Conservation (phyloP, 2,329 filamentous ascomycete genomes). For the Botrytis deweyae region DNA sequence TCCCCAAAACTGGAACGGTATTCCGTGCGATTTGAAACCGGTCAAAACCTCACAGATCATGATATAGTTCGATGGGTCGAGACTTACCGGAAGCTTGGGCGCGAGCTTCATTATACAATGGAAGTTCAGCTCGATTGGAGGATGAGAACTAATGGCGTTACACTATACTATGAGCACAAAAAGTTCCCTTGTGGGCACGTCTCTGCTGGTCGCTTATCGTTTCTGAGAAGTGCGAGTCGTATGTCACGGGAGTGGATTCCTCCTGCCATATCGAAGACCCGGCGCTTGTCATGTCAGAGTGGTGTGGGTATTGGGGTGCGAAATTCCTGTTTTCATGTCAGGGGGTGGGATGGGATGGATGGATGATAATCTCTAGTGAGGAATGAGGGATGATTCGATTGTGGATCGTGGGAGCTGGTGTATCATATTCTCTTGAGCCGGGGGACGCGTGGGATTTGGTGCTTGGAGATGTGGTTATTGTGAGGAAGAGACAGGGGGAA, state of each 20-base stretch:
- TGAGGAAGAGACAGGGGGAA: background rate
- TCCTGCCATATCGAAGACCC: background rate
- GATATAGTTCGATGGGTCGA: background rate
- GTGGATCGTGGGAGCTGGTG: background rate
- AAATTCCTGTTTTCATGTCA: background rate
- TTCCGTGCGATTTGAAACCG: background rate
- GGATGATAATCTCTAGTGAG: background rate
- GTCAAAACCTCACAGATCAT: background rate
- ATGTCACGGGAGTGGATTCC: background rate
- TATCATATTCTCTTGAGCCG: background rate
- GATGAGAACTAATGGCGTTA: background rate
- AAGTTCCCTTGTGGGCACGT: background rate
- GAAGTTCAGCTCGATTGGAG: background rate
- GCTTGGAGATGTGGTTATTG: background rate
- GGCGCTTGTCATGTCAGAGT: background rate
- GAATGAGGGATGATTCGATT: background rate
- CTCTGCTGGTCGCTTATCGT: background rate
- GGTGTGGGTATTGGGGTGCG: background rate
- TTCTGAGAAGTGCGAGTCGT: background rate
- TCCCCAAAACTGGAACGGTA: background rate
- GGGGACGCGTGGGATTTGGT: background rate
- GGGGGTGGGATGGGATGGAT: background rate
- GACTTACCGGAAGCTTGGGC: background rate
- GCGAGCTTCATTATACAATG: background rate
- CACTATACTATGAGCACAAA: background rate